phyloP scores from a whole-genome alignment of 139 green algal species.

The Chlamydomonas sp. region DNA sequence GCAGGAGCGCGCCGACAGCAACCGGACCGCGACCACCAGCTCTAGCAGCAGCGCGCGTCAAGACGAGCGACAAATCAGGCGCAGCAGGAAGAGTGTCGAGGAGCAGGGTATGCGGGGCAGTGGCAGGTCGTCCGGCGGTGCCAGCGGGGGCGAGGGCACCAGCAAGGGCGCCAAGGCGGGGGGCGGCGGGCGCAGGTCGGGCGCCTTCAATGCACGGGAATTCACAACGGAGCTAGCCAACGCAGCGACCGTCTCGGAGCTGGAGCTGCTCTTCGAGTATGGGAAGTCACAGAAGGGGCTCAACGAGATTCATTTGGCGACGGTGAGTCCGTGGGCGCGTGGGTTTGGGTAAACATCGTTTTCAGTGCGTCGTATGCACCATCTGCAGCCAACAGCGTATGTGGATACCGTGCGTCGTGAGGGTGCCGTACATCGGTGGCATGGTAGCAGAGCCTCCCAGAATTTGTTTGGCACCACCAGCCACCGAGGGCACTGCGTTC shows the following conservation, averaged over 20 bases:
- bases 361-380: neutral
- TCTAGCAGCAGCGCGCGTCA: too few species aligned
- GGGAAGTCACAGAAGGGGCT: neutral
- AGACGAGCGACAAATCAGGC: too few species aligned
- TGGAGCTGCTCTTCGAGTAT: conserved; percentile 1
- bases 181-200: neutral
- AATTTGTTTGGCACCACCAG: neutral
- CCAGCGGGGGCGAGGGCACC: neutral
- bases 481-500: too few species aligned
- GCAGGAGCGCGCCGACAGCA: too few species aligned
- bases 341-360: neutral
- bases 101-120: too few species aligned
- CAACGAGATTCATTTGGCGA: conserved; percentile 19
- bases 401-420: too few species aligned
- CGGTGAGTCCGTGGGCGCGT: neutral
- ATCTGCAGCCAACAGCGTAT: too few species aligned
- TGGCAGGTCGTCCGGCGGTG: too few species aligned
- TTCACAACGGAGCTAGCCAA: neutral
- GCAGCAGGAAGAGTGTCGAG: too few species aligned
- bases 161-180: neutral
- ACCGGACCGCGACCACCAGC: too few species aligned
- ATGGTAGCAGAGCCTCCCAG: too few species aligned
- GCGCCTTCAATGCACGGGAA: neutral
- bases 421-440: too few species aligned
- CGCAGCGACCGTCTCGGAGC: neutral